Base-by-base conservation (phyloP, 2,329 filamentous ascomycete species). In the Paecilomyces formosus region DNA sequence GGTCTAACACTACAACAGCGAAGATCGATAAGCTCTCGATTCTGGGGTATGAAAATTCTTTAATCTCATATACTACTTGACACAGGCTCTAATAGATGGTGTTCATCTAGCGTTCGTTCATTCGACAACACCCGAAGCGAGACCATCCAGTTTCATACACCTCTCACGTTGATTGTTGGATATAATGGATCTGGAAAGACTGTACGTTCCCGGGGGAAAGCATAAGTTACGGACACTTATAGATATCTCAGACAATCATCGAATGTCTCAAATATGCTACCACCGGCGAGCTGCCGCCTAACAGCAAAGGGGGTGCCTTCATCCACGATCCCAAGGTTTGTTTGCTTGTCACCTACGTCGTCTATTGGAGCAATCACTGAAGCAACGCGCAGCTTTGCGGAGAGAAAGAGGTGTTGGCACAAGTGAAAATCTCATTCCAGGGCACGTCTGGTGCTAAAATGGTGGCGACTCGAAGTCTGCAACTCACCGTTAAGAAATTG, bases 111-210 rank as follows among this genome's bases (percentile, higher is more conserved):
- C 72, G 81, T 90, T 65, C 90, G 93, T 66, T 97, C 93, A 58
- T 97, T 97, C 73, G 89, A 88, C 74, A 88, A 89, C 63, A 81
- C 82, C 51, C 80, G 82, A 60, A 83, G 83, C 63, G 89, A 97
- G 76, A 88, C 84, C 39, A 96, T 97, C 62, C 83, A 88, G 65
- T 97, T 99, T 73, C 87, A 92, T 64, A 88, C 90, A 0, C 95
- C 94, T 26, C 82, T 99, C 58, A 99, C 94, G 12, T 83, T 99
- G 62, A 99, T 99, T 65, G 95, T 99, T 59, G 94, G 94, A 59
- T 90, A 92, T 76, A 99, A 99, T 78, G 94, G 94, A 57, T 97
- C 93, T 0, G 94, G 94, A 62, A 99, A 99, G 79, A 99, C 94
- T 9, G 82, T 84, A 76, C 52, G 73, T 66, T 26, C 28, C 53